A percentile compares a stretch with the other conserved stretches of the same genome.
These are phyloP conservation scores for Pulveroboletus ravenelii DNA, from an alignment of 768 basidiomycete species.

Conservation along the genomic window DNA sequence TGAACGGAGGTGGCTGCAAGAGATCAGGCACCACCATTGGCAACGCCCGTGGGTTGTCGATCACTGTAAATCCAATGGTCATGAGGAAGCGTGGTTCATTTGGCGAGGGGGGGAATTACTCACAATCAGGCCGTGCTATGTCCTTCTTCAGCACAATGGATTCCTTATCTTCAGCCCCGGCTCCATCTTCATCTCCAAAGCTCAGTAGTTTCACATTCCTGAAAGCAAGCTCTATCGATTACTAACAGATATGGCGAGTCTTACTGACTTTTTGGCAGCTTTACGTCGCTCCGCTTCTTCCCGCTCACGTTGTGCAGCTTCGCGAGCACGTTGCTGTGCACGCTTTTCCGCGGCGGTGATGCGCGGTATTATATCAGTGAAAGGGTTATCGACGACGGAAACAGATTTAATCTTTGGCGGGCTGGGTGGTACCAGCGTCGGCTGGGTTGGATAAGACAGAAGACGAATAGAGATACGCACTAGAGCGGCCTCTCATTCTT, in stretches of 20 bases:
- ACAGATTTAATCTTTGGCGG: conserved; percentile 89
- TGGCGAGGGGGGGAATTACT: conserved; percentile 27
- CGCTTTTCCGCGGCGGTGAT: conserved; percentile 93
- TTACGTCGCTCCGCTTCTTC: conserved; percentile 68
- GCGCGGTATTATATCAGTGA: conserved; percentile 90
- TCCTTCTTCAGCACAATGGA: conserved; percentile 63
- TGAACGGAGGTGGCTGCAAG: conserved; percentile 1
- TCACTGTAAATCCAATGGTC: conserved; percentile 18
- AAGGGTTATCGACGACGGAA: conserved; percentile 88
- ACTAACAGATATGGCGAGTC: neutral
- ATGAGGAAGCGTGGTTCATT: neutral
- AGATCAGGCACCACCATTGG: conserved; percentile 9
- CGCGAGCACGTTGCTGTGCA: conserved; percentile 76
- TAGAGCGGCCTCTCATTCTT: conserved; percentile 75
- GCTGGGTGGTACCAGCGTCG: conserved; percentile 35
- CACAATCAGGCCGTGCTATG: conserved; percentile 80
- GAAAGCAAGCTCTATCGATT: neutral
- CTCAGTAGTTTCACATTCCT: conserved; percentile 90
- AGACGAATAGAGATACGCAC: conserved; percentile 38
- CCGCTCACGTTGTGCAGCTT: conserved; percentile 70
- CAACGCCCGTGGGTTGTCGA: conserved; percentile 11
- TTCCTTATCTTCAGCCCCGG: conserved; percentile 54
- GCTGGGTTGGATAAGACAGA: neutral
- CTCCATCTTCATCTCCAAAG: conserved; percentile 73
- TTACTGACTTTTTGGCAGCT: conserved; percentile 81